Evolutionary conservation across 2,329 filamentous ascomycete species (phyloP).

Genomic region (Epichloe typhina): DNA sequence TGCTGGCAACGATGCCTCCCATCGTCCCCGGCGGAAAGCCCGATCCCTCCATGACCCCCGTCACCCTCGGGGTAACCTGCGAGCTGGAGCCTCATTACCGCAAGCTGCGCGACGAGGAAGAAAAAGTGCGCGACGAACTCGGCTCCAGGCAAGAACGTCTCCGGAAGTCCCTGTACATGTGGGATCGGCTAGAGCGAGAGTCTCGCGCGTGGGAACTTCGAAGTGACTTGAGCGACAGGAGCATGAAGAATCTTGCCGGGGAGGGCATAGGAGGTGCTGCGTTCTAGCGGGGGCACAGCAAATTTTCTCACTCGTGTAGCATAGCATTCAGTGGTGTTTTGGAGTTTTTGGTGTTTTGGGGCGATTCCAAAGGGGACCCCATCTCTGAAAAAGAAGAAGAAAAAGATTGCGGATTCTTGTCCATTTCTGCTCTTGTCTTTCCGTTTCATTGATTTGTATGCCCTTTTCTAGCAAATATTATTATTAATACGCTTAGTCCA

Average conservation of each 20-base stretch:
- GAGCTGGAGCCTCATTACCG: constrained; percentile 41
- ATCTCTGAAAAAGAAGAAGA: too few species aligned
- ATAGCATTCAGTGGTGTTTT: too few species aligned
- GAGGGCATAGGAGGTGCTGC: constrained; percentile 42
- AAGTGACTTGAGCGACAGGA: constrained; percentile 42
- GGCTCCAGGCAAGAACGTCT: constrained; percentile 40
- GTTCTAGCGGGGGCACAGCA: constrained; percentile 23
- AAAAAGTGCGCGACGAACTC: constrained; percentile 40
- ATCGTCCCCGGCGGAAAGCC: constrained; percentile 42
- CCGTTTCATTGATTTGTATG: too few species aligned
- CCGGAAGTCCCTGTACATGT: constrained; percentile 36
- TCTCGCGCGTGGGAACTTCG: constrained; percentile 39
- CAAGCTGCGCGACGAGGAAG: constrained; percentile 44
- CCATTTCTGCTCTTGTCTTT: too few species aligned
- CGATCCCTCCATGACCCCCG: constrained; percentile 31
- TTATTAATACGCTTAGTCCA: too few species aligned
- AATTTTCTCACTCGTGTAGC: neutral
- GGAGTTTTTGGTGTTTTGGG: too few species aligned
- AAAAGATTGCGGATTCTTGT: too few species aligned
- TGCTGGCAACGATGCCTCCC: constrained; percentile 37
- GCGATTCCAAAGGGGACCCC: too few species aligned
- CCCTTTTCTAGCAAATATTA: too few species aligned
- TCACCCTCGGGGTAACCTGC: constrained; percentile 34
- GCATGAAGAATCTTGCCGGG: constrained; percentile 42
- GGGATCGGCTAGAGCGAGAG: constrained; percentile 43